phyloP scores from a whole-genome alignment of 1,284 basidiomycete genomes.

The Coriolopsis trogii region DNA sequence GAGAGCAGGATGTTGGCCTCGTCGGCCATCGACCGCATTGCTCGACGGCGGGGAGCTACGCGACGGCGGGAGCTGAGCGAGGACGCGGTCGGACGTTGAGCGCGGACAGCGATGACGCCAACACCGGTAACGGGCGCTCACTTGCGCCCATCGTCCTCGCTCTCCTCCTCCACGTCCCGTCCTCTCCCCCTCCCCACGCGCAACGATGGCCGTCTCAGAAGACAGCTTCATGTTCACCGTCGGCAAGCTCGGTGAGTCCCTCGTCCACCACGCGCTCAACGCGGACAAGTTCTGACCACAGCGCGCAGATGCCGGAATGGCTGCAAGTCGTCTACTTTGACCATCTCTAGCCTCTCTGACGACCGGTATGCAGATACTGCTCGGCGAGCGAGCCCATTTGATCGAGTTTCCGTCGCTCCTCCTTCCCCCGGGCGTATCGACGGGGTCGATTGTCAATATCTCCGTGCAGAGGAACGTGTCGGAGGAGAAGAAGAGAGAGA shows the following conservation, averaged over 20 bases:
- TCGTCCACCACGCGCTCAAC: neutral
- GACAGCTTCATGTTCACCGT: conserved; percentile 72
- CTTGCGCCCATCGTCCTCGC: neutral
- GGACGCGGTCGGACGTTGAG: neutral
- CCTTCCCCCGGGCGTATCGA: conserved; percentile 85
- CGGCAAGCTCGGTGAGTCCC: conserved; percentile 66
- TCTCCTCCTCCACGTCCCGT: neutral
- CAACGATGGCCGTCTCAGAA: conserved; percentile 38
- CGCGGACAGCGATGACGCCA: conserved; percentile 1
- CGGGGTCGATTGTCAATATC: conserved; percentile 97
- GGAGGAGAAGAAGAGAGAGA: conserved; percentile 82
- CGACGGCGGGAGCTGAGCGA: too few relatives aligned
- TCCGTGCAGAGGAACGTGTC: conserved; percentile 83
- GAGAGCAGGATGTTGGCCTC: conserved; percentile 24
- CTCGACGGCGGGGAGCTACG: neutral
- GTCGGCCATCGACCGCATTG: conserved; percentile 15
- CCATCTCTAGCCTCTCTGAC: too few relatives aligned
- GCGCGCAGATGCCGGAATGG: conserved; percentile 77
- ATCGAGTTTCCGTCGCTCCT: conserved; percentile 96
- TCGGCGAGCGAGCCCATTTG: conserved; percentile 89
- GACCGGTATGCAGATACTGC: conserved; percentile 77
- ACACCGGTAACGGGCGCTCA: too few relatives aligned
- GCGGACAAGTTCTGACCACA: too few relatives aligned
- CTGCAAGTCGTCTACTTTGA: conserved; percentile 48
- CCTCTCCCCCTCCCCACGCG: neutral